phyloP scores from a whole-genome alignment of 2,329 filamentous ascomycete genomes.

The Dendrostoma leiphaemia region DNA sequence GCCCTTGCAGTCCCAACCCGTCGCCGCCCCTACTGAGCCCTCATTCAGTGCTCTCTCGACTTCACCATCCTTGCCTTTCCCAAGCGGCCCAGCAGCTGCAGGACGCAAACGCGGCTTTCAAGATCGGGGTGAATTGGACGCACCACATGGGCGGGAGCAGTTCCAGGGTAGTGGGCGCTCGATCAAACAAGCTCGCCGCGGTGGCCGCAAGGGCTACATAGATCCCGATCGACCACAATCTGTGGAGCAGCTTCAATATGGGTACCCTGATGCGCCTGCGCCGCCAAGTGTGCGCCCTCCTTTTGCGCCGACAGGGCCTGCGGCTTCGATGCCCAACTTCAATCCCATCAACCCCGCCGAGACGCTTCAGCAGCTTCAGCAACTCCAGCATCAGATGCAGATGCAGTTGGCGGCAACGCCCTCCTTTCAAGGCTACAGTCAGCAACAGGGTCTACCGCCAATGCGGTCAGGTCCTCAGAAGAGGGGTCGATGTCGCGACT shows the following conservation, averaged over 20 bases:
- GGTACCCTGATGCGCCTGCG: background rate
- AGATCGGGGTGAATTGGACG: conserved; percentile 45
- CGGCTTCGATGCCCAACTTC: conserved; percentile 42
- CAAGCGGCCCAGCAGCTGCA: conserved; percentile 28
- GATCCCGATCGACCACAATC: conserved; percentile 24
- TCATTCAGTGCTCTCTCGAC: background rate
- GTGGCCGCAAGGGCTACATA: conserved; percentile 25
- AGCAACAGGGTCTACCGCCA: conserved; percentile 18
- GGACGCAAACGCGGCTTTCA: conserved; percentile 52
- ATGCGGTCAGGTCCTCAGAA: conserved; percentile 27
- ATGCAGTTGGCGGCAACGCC: conserved; percentile 46
- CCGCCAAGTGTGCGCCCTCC: conserved; percentile 19
- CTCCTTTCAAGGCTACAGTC: conserved; percentile 34
- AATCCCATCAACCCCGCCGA: conserved; percentile 60
- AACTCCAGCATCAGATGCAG: conserved; percentile 58
- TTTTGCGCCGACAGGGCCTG: conserved; percentile 24
- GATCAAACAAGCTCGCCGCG: conserved; percentile 60
- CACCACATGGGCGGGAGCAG: conserved; percentile 27
- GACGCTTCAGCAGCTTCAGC: conserved; percentile 60
- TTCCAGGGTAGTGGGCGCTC: conserved; percentile 38
- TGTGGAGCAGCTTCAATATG: conserved; percentile 19
- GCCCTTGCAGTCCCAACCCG: conserved; percentile 23
- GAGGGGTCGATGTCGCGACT: conserved; percentile 62
- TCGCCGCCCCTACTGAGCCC: conserved; percentile 8
- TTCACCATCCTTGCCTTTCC: conserved; percentile 2